Conservation (phyloP, 192 early-diverging fungal species). For the Backusella psychrophila region DNA sequence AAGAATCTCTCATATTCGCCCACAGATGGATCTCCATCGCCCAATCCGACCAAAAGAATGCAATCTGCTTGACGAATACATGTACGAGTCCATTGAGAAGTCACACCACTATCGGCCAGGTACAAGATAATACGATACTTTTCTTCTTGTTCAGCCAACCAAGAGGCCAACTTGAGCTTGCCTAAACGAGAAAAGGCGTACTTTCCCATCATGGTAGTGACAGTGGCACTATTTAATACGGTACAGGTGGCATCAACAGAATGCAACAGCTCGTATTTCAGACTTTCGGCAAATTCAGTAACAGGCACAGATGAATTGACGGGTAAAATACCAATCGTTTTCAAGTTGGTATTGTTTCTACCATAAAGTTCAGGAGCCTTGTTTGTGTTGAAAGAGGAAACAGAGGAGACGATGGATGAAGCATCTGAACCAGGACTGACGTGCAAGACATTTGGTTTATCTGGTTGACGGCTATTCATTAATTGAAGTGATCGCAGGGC, state of each 20-base stretch:
- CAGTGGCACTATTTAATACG: constrained; percentile 78
- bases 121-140: constrained; percentile 85
- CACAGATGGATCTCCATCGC: constrained; percentile 83
- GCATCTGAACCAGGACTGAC: not conserved
- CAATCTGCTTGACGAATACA: constrained; percentile 97
- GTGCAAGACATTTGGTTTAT: not conserved
- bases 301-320: constrained; percentile 81
- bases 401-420: constrained; percentile 16
- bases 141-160: constrained; percentile 96
- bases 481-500: constrained; percentile 66
- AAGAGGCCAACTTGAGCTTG: constrained; percentile 86
- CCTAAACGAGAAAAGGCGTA: constrained; percentile 92
- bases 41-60: constrained; percentile 90
- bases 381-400: not conserved
- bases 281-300: constrained; percentile 80
- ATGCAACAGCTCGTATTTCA: constrained; percentile 68
- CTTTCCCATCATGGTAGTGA: constrained; percentile 80
- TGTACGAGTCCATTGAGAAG: constrained; percentile 90
- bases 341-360: constrained; percentile 89
- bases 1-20: constrained; percentile 93
- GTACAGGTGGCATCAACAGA: constrained; percentile 68
- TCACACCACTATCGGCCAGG: constrained; percentile 90
- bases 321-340: constrained; percentile 92
- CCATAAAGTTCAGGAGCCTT: constrained; percentile 40
- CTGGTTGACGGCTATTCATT: constrained; percentile 16